These are phyloP conservation scores for Bacterosira constricta DNA, from an alignment of 108 stramenopile genomes.

Conservation along the genomic window DNA sequence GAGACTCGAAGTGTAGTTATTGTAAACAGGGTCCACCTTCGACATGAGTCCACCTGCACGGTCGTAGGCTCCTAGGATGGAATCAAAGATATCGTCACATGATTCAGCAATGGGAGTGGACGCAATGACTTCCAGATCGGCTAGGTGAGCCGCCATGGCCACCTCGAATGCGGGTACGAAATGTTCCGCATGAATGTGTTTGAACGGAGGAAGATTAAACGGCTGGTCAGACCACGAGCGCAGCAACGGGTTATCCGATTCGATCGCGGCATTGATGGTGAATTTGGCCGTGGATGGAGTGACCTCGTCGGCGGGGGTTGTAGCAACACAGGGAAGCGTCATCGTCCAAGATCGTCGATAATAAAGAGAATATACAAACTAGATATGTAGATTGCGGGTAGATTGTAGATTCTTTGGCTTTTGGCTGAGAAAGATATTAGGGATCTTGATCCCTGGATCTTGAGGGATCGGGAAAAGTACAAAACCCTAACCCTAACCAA, in stretches of 20 bases:
- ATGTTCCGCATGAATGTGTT: conserved; percentile 48
- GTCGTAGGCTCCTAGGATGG: conserved; percentile 62
- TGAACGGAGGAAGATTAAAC: conserved; percentile 67
- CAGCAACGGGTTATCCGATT: conserved; percentile 66
- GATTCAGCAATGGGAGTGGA: conserved; percentile 24
- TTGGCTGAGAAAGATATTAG: too few species aligned
- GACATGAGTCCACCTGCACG: conserved; percentile 43
- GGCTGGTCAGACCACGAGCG: conserved; percentile 60
- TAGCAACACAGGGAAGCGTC: too few species aligned
- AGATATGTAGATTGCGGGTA: too few species aligned
- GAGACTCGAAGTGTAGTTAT: conserved; percentile 50
- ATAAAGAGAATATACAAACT: too few species aligned
- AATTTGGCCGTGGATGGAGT: too few species aligned
- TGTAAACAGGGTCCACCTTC: conserved; percentile 50
- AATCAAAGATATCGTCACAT: conserved; percentile 48
- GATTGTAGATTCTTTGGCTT: too few species aligned
- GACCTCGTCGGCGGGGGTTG: too few species aligned
- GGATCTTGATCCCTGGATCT: too few species aligned
- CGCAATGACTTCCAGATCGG: conserved; percentile 55
- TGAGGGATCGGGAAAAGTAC: too few species aligned
- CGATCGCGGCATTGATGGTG: too few species aligned
- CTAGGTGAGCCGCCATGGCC: conserved; percentile 58
- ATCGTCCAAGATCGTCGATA: too few species aligned
- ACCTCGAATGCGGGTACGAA: conserved; percentile 60
- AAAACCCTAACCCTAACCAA: too few species aligned